Conservation (phyloP, 164 flowering plant genomes). For the Sedum album region DNA sequence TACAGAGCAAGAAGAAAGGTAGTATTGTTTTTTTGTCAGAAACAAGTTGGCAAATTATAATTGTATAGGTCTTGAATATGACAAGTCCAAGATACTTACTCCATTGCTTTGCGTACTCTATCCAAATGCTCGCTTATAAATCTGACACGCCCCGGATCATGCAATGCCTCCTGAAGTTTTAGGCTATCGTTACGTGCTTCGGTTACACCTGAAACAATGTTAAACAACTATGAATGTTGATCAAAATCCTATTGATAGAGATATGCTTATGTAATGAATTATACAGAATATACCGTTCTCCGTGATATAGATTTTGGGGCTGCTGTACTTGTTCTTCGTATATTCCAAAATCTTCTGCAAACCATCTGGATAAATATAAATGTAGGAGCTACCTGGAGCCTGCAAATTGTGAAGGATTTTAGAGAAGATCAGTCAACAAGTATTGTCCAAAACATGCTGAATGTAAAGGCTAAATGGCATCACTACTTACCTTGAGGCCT, state of each 20-base stretch:
- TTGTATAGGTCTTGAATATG: not conserved
- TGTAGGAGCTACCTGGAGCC: constrained; percentile 14
- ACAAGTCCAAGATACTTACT: constrained; percentile 2
- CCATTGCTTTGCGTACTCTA: constrained; percentile 2
- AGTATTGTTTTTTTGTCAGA: not conserved
- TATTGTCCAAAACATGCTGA: not conserved
- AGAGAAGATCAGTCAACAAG: too few relatives aligned
- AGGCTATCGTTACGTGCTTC: constrained; percentile 2
- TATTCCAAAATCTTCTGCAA: constrained; percentile 12
- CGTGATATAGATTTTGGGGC: constrained; percentile 21
- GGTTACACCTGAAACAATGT: constrained; percentile 9
- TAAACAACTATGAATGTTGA: not conserved
- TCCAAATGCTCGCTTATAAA: constrained; percentile 14
- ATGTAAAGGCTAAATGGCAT: not conserved
- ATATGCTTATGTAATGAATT: not conserved
- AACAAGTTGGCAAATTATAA: not conserved
- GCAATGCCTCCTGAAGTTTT: not conserved
- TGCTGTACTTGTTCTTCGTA: constrained; percentile 15
- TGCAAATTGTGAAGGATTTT: not conserved
- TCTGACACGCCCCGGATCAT: constrained; percentile 15
- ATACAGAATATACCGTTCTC: constrained; percentile 22
- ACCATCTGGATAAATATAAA: constrained; percentile 19
- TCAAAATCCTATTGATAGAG: not conserved
- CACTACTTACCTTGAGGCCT: not conserved
- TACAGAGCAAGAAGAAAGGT: too few relatives aligned